Evolutionary conservation across 176 grass and related monocot genomes (phyloP).

Genomic region (Zea mays): Zm-B73-REFERENCE-NAM-5.0 NC_050102.1:96935001-96935500

Average conservation of each 20-base stretch:
- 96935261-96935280: too few relatives aligned
- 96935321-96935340: not conserved
- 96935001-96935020: too few relatives aligned
- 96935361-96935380: not conserved
- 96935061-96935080: constrained; percentile 10
- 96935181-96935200: constrained; percentile 55
- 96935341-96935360: not conserved
- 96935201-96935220: constrained; percentile 62
- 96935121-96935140: constrained; percentile 37
- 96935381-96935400: constrained; percentile 18
- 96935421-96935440: not conserved
- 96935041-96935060: not conserved
- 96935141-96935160: constrained; percentile 22
- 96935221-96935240: constrained; percentile 41
- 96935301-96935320: too few relatives aligned
- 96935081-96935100: not conserved
- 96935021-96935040: too few relatives aligned
- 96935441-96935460: not conserved
- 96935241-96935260: not conserved
- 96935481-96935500: constrained; percentile 3
- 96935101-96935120: constrained; percentile 48
- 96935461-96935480: not conserved
- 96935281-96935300: too few relatives aligned
- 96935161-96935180: constrained; percentile 49
- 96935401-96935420: constrained; percentile 27